Base-by-base conservation (phyloP, 108 stramenopile species). In the Skeletonema menzelii region DNA sequence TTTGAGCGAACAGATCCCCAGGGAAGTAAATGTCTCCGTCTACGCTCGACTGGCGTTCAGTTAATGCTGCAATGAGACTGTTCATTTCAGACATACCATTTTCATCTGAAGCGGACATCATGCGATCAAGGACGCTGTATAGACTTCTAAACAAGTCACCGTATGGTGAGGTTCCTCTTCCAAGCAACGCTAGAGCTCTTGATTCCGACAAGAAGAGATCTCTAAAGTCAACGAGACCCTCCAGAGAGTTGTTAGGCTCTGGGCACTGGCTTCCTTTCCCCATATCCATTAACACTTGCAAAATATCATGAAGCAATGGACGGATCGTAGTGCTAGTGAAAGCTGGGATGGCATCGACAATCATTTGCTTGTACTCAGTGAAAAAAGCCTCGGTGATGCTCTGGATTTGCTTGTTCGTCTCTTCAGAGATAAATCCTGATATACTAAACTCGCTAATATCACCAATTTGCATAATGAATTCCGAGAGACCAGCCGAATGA, bases 381-480 rank as follows among this genome's bases (percentile, higher is more conserved):
- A 83, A 76, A 3, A 83, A n/a, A 8, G 79, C 56, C n/a, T 55
- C 35, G 26, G 82, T 83, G 34, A 80, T 65, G 10, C 57, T 37
- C 12, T 77, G 24, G 15, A 80, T 65, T 37, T 49, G 42, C 10
- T 60, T 20, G n/a, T 65, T 24, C 0, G 79, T 80, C 37, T 74
- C 62, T 5, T 79, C 78, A 4, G 82, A 76, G 24, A 80, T 71
- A 28, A 83, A 80, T 3, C 82, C 82, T 0, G 78, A 37, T 22
- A 83, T 70, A 27, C 61, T 46, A 40, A 80, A 80, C 11, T 65
- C 67, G 38, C 75, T 56, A 22, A 83, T 80, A 32, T 79, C 73
- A 35, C 82, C 79, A 40, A 83, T 56, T 7, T 55, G 12, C 82
- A 83, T 76, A 11, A 76, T 37, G 38, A 83, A 80, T 24, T 80